Evolutionary conservation across 2,329 filamentous ascomycete species (phyloP), one percentile per base, ranked within the genome.

Genomic region (Fusarium mangiferae): DNA sequence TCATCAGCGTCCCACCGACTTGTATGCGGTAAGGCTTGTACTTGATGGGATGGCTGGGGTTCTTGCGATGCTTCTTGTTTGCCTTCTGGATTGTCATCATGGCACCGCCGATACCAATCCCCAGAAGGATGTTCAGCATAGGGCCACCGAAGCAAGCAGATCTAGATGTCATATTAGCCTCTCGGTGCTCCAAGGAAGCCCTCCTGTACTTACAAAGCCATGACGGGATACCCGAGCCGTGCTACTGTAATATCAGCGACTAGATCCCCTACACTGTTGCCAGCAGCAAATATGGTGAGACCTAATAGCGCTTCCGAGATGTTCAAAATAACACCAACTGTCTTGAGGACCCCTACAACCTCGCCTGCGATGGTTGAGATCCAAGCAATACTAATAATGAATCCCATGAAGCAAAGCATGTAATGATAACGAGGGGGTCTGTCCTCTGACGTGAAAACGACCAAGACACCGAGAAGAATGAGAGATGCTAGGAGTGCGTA

Each of bases 71-170:
- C 59, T 87, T 86, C 71, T 90, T 87, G 75, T 92, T 89, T 24
- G 92, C 93, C 38, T 90, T 88, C 62, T 88, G 88, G 22, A 97
- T 87, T 64, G 94, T 95, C 89, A 98, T 96, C 80, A 95, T 97
- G 44, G 94, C 89, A 22, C 96, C 96, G 33, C 93, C 93, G 8
- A 98, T 86, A n/a, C 96, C 96, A 59, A 99, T 95, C 1, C 96
- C 96, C 8, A 99, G 89, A 0, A 99, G 85, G 72, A 99, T 99
- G 78, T 99, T 99, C 45, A 99, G 89, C 94, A 99, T 96, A 0
- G 96, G 96, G 0, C 96, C 97, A n/a, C 96, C 96, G 81, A 99
- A 98, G 81, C 96, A 99, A 9, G 96, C 96, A 39, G 94, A 95
- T 45, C 88, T 90, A 67, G 33, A 39, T 24, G 20, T 5, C 44